A percentile compares a stretch with the other conserved stretches of the same genome.
Conservation (phyloP, 23 red algal species). For the Gracilaria caudata region DNA sequence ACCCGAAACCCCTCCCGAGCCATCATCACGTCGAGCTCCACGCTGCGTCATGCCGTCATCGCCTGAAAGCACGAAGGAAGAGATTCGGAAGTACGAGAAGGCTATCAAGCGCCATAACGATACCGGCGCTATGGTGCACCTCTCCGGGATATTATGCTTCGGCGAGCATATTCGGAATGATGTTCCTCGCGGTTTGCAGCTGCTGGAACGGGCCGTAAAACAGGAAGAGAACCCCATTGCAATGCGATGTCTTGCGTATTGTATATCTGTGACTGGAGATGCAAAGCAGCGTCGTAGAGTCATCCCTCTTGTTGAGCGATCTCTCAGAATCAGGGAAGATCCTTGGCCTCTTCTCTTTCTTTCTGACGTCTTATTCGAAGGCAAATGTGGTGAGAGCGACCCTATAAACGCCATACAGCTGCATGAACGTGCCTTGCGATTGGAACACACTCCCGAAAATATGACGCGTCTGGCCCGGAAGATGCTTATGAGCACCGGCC, state of each 20-base stretch:
- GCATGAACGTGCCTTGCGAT: not conserved
- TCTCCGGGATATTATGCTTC: not conserved
- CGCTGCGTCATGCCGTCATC: too few relatives aligned
- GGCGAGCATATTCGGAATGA: too few relatives aligned
- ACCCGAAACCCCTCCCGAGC: too few relatives aligned
- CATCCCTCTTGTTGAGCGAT: not conserved
- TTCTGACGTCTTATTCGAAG: not conserved
- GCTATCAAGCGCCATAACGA: not conserved
- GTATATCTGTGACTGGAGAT: not conserved
- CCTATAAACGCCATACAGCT: not conserved
- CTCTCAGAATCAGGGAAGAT: not conserved
- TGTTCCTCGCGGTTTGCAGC: not conserved
- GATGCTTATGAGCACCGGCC: not conserved
- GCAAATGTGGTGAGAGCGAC: not conserved
- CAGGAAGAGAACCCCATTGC: not conserved
- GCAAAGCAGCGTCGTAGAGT: not conserved
- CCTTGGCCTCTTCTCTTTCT: not conserved
- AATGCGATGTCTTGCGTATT: not conserved
- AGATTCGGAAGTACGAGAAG: not conserved
- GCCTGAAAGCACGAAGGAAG: too few relatives aligned
- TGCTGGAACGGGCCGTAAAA: not conserved
- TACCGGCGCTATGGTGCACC: not conserved
- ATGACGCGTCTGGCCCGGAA: not conserved
- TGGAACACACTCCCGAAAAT: not conserved
- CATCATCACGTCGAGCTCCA: too few relatives aligned